These are phyloP conservation scores for Nicotiana rustica DNA, from an alignment of 305 asterid species.

Conservation along the genomic window DNA sequence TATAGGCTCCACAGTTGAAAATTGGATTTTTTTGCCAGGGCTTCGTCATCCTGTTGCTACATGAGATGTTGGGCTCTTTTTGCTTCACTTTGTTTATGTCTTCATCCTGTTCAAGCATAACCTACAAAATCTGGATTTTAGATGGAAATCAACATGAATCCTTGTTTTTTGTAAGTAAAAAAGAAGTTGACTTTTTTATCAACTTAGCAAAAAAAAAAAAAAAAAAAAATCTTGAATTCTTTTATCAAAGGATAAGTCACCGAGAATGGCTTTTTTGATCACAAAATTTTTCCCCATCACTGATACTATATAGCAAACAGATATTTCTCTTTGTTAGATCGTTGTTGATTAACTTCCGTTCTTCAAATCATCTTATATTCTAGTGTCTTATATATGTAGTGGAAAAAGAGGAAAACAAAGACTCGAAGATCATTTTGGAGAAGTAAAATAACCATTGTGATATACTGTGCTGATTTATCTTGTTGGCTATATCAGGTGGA, in stretches of 20 bases:
- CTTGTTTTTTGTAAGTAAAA: neutral
- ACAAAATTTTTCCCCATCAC: neutral
- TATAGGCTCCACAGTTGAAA: slow-evolving; percentile 8
- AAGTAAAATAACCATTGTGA: neutral
- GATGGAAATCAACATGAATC: slow-evolving; percentile 14
- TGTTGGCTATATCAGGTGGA: slow-evolving; percentile 66
- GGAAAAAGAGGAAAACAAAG: slow-evolving; percentile 19
- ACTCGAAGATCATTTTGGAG: slow-evolving; percentile 32
- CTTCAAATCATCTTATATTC: neutral
- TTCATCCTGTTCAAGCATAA: slow-evolving; percentile 1
- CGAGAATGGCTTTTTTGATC: neutral
- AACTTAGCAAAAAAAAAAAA: neutral
- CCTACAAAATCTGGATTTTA: slow-evolving; percentile 8
- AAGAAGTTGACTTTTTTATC: neutral
- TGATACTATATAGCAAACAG: neutral
- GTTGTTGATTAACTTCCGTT: neutral
- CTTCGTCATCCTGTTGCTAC: neutral
- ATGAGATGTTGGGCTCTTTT: slow-evolving; percentile 10
- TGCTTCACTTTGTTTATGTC: slow-evolving; percentile 22
- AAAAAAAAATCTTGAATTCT: neutral
- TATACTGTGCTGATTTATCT: slow-evolving; percentile 31
- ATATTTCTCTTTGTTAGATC: neutral
- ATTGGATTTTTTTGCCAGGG: neutral
- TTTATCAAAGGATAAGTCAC: neutral
- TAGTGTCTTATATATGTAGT: slow-evolving; percentile 23